Conservation (phyloP, 495 filamentous ascomycete genomes). For the Lophiostoma macrostomum region DNA sequence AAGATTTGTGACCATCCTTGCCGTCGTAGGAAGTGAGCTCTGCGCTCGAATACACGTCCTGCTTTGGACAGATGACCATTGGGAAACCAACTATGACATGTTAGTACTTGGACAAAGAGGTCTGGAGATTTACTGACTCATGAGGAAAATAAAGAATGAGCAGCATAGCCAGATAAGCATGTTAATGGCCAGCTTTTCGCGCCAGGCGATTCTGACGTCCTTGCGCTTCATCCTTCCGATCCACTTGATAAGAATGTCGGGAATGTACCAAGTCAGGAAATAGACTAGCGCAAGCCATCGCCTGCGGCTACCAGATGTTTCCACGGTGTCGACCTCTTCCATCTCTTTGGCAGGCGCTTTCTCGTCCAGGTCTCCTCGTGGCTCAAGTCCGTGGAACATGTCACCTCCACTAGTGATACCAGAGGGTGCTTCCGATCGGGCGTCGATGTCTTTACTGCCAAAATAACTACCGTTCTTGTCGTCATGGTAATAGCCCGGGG, state of each 20-base stretch:
- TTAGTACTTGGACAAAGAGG: slow-evolving; percentile 39
- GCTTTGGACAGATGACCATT: slow-evolving; percentile 81
- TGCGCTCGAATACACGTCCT: slow-evolving; percentile 76
- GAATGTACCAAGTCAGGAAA: slow-evolving; percentile 79
- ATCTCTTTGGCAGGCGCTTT: slow-evolving; percentile 89
- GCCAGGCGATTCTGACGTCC: slow-evolving; percentile 91
- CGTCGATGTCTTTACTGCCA: slow-evolving; percentile 75
- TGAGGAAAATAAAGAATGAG: slow-evolving; percentile 75
- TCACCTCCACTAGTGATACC: slow-evolving; percentile 88
- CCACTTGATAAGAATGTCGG: slow-evolving; percentile 75
- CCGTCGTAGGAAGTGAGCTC: slow-evolving; percentile 76
- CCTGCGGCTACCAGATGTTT: slow-evolving; percentile 76
- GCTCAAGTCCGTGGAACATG: slow-evolving; percentile 98
- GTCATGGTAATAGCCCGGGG: slow-evolving; percentile 60
- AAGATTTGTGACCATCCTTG: slow-evolving; percentile 61
- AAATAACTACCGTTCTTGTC: slow-evolving; percentile 78
- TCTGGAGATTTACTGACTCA: slow-evolving; percentile 27
- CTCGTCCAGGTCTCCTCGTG: slow-evolving; percentile 88
- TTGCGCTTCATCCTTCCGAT: slow-evolving; percentile 86
- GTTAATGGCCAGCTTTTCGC: slow-evolving; percentile 98
- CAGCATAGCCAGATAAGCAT: slow-evolving; percentile 93
- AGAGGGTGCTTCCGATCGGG: slow-evolving; percentile 82
- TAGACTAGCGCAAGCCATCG: slow-evolving; percentile 91
- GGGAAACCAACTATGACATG: slow-evolving; percentile 66
- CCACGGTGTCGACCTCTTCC: slow-evolving; percentile 81